Evolutionary conservation across 2,329 filamentous ascomycete genomes (phyloP).

Genomic region (Claviceps africana): DNA sequence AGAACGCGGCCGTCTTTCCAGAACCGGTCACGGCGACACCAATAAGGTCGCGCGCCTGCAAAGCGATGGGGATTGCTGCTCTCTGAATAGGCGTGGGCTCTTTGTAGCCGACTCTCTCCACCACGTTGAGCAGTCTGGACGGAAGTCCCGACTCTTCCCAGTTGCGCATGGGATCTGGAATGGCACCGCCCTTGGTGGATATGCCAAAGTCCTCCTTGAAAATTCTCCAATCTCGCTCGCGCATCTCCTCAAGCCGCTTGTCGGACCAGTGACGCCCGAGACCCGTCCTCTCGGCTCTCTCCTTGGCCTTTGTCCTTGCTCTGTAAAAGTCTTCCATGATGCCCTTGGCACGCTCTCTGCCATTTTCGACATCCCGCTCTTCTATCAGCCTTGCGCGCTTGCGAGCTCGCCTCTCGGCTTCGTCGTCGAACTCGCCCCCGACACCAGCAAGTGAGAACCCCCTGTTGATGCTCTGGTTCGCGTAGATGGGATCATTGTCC

Average conservation of each 20-base stretch:
- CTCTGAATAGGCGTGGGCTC: conserved; percentile 87
- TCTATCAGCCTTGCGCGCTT: conserved; percentile 56
- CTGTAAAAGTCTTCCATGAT: conserved; percentile 72
- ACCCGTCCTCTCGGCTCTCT: conserved; percentile 57
- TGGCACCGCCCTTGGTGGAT: conserved; percentile 75
- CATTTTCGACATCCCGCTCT: conserved; percentile 61
- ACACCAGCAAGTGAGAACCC: conserved; percentile 32
- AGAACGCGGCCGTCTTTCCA: conserved; percentile 92
- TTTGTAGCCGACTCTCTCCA: conserved; percentile 74
- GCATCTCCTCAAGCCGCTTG: conserved; percentile 86
- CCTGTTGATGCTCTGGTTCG: conserved; percentile 17
- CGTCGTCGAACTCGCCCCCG: conserved; percentile 37
- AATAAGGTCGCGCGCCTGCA: conserved; percentile 89
- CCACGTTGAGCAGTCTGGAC: conserved; percentile 61
- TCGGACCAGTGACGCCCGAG: conserved; percentile 93
- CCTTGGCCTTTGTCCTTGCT: conserved; percentile 45
- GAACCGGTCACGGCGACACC: conserved; percentile 97
- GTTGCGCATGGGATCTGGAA: conserved; percentile 91
- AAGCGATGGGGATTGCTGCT: conserved; percentile 86
- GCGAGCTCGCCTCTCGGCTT: conserved; percentile 38
- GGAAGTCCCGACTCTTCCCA: conserved; percentile 82
- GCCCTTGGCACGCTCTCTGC: conserved; percentile 59
- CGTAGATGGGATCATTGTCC: conserved; percentile 63
- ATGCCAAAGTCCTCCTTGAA: conserved; percentile 99
- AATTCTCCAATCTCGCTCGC: conserved; percentile 95